Evolutionary conservation across 2,329 filamentous ascomycete genomes (phyloP), one percentile per base, ranked within the genome.

Genomic region (Epichloe sp.): DNA sequence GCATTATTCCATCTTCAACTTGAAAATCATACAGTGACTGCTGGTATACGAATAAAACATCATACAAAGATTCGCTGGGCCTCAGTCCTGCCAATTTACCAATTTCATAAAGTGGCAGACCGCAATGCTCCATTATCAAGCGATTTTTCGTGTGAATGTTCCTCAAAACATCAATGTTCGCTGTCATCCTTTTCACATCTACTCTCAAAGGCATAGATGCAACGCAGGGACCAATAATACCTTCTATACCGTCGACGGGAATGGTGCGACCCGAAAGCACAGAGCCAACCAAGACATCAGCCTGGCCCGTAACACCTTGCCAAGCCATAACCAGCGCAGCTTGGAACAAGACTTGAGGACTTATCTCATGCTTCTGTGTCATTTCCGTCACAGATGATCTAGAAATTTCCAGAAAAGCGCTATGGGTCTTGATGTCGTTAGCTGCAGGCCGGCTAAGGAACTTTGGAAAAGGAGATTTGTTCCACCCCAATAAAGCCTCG

Each of bases 1-100:
- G 64, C 0, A 91, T 69, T 2, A 62, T 37, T 3, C 65, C 58
- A 1, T 34, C 55, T 17, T 42, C 48, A 48, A 26, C 55, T 59
- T 58, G 58, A 68, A 60, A 70, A 66, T 60, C 62, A 3, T 57
- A 56, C 1, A 85, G 69, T 0, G 83, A 85, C 60, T 95, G 84
- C 59, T 96, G 90, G 73, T 90, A 96, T 0, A 90, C 82, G 59
- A 95, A 83, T 0, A 95, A 70, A 0, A 83, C 76, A 57, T 95
- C 86, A 57, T 91, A 95, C 0, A 95, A 66, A 1, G 68, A 67
- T 40, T 79, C 73, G 1, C 75, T 71, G 0, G 79, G 71, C 31
- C 73, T 67, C 1, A 84, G 54, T 0, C 74, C 76, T 3, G 75
- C 77, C 1, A 76, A 65, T 56, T 77, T 79, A 59, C 80, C 83